These are phyloP conservation scores for Sutorius eximius DNA, from an alignment of 1,284 basidiomycete species.

Conservation along the genomic window DNA sequence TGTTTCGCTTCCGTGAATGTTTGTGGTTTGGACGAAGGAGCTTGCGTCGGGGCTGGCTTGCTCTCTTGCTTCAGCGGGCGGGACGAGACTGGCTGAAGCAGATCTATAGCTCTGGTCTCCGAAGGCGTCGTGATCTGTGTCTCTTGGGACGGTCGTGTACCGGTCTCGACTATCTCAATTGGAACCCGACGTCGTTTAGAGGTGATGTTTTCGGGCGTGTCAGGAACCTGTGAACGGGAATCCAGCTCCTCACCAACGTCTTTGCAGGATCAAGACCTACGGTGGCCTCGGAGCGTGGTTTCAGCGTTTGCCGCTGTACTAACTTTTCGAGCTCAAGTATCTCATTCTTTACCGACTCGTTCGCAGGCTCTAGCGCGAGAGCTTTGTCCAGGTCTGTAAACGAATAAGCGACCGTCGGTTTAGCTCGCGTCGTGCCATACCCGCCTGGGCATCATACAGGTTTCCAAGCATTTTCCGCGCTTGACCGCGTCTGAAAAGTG, in stretches of 20 bases:
- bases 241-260: constrained; percentile 6
- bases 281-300: constrained; percentile 28
- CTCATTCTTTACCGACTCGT: constrained; percentile 58
- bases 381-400: constrained; percentile 59
- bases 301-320: constrained; percentile 35
- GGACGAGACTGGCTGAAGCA: constrained; percentile 34
- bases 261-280: constrained; percentile 9
- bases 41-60: constrained; percentile 5
- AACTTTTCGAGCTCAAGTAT: constrained; percentile 46
- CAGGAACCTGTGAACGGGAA: constrained; percentile 12
- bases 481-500: constrained; percentile 69
- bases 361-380: constrained; percentile 55
- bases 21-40: constrained; percentile 23
- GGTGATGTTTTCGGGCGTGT: constrained; percentile 8
- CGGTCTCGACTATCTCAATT: constrained; percentile 61
- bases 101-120: constrained; percentile 3
- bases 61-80: constrained; percentile 19
- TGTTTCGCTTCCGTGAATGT: constrained; percentile 58
- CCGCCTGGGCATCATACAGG: constrained; percentile 53
- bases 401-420: constrained; percentile 8
- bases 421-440: constrained; percentile 38
- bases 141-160: constrained; percentile 6
- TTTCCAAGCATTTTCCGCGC: constrained; percentile 56
- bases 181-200: constrained; percentile 61
- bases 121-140: not conserved